Conservation (phyloP, 2,329 filamentous ascomycete species). For the Chaetomiaceae sp. region DNA sequence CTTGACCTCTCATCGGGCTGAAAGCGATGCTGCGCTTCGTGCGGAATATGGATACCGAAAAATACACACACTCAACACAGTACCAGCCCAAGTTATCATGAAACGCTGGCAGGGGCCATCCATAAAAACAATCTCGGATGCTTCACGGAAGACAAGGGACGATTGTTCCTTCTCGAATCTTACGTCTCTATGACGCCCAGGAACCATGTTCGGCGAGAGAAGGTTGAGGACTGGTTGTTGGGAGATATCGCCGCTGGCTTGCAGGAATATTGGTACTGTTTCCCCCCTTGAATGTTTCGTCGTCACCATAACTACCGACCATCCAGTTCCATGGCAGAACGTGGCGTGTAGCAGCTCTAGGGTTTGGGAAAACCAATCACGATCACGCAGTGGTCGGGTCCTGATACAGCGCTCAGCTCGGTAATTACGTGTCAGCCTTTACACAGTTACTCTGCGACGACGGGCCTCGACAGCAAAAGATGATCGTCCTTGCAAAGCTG, state of each 20-base stretch:
- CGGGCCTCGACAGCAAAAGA: background rate
- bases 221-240: no score
- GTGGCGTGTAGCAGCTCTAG: background rate
- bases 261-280: background rate
- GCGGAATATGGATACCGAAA: no score
- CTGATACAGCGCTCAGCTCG: background rate
- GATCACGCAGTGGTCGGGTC: background rate
- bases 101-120: constrained; percentile 6
- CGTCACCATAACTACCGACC: background rate
- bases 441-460: no score
- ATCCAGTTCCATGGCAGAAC: background rate
- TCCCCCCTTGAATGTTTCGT: background rate
- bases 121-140: constrained; percentile 11
- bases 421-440: background rate
- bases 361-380: background rate
- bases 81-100: background rate
- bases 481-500: background rate
- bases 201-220: background rate
- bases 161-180: background rate
- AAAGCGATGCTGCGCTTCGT: background rate
- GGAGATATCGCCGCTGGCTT: constrained; percentile 3
- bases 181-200: constrained; percentile 1
- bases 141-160: background rate
- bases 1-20: background rate
- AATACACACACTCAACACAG: background rate